Percentiles rank a stretch among this genome's conserved stretches.
Conservation (phyloP, 106 monocot genomes). For the Dendrobium nobile region DNA sequence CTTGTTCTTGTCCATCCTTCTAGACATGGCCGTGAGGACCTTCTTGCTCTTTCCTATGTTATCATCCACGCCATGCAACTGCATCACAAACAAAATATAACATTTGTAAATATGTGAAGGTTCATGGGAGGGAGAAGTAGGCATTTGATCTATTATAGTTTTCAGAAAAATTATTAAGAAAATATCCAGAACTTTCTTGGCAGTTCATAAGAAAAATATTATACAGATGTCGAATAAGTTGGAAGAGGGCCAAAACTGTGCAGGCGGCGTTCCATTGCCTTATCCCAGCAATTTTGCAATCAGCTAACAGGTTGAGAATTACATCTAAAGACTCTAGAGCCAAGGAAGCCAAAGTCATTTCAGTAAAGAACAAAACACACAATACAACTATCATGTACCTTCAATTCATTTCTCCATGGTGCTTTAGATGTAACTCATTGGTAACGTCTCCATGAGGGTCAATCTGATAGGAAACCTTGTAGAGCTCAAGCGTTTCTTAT, state of each 20-base stretch:
- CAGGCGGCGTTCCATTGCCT: too few relatives aligned
- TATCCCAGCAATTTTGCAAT: neutral
- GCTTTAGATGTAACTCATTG: neutral
- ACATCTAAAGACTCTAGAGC: too few relatives aligned
- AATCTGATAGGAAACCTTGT: too few relatives aligned
- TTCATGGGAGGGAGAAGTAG: neutral
- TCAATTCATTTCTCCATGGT: neutral
- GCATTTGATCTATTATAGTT: neutral
- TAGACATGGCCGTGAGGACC: slow-evolving; percentile 68
- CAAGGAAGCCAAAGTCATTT: too few relatives aligned
- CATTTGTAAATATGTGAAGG: neutral
- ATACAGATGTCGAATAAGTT: neutral
- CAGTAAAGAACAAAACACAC: too few relatives aligned
- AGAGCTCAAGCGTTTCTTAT: too few relatives aligned
- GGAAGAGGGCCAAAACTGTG: neutral
- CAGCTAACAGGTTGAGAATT: neutral
- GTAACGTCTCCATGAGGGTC: neutral
- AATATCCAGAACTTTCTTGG: neutral
- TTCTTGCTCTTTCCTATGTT: slow-evolving; percentile 81
- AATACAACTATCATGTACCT: too few relatives aligned
- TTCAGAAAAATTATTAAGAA: neutral
- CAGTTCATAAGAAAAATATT: too few relatives aligned
- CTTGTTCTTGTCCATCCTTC: slow-evolving; percentile 84
- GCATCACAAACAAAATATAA: slow-evolving; percentile 8
- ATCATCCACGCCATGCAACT: slow-evolving; percentile 90